Evolutionary conservation across 495 filamentous ascomycete species (phyloP).

Genomic region (Rostrohypoxylon terebratum): DNA sequence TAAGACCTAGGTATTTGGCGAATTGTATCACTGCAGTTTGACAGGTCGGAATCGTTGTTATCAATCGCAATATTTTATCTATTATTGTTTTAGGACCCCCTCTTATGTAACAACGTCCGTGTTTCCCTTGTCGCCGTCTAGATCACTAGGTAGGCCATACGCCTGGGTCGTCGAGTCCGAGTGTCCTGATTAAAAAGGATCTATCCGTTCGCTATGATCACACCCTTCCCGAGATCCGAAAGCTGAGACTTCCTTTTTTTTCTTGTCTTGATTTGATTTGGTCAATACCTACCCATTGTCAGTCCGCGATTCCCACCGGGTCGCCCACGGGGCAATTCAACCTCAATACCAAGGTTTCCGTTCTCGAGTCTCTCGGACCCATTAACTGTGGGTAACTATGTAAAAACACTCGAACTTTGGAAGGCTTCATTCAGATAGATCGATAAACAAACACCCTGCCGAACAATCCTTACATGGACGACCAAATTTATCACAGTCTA

Average conservation of each 20-base stretch:
- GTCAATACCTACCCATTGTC: constrained; percentile 2
- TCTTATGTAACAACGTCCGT: constrained; percentile 18
- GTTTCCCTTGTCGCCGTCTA: constrained; percentile 2
- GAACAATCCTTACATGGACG: neutral
- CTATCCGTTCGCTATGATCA: constrained; percentile 39
- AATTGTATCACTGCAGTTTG: constrained; percentile 32
- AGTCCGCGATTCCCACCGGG: neutral
- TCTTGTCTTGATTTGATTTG: constrained; percentile 10
- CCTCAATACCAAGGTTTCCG: neutral
- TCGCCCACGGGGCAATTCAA: constrained; percentile 29
- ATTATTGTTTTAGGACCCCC: constrained; percentile 41
- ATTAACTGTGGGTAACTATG: neutral
- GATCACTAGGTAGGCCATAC: neutral
- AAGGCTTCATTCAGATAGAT: neutral
- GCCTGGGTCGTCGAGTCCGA: constrained; percentile 26
- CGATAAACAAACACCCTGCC: constrained; percentile 8
- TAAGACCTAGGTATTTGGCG: neutral
- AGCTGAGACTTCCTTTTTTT: constrained; percentile 14
- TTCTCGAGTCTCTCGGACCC: neutral
- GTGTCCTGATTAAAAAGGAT: constrained; percentile 41
- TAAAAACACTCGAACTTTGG: neutral
- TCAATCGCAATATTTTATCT: constrained; percentile 35
- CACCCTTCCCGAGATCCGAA: constrained; percentile 42
- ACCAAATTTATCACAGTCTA: neutral
- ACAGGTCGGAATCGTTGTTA: constrained; percentile 18